Percentiles rank a stretch among this genome's conserved stretches.
These are phyloP conservation scores for Aspergillus pseudonomiae DNA, from an alignment of 2,329 filamentous ascomycete genomes.

Conservation along the genomic window DNA sequence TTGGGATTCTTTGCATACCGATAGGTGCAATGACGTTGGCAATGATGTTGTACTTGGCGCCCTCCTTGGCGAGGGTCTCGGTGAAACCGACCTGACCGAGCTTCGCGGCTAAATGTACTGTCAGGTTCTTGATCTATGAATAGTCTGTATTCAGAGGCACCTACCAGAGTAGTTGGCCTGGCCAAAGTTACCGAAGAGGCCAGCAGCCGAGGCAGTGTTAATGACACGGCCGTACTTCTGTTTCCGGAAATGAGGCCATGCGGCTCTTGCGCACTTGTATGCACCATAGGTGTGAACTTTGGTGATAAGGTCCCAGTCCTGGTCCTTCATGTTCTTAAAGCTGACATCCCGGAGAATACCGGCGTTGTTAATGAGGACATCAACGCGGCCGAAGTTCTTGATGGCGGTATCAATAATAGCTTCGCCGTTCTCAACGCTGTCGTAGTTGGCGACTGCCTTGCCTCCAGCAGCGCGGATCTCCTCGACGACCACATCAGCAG, in stretches of 20 bases:
- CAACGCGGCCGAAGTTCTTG: constrained; percentile 67
- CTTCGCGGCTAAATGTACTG: constrained; percentile 71
- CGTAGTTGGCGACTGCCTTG: constrained; percentile 97
- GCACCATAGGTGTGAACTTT: constrained; percentile 89
- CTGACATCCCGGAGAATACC: constrained; percentile 92
- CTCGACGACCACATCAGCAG: constrained; percentile 52
- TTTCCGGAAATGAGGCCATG: constrained; percentile 97
- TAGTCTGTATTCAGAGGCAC: constrained; percentile 18
- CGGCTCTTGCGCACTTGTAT: constrained; percentile 93
- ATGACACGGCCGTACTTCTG: constrained; percentile 98
- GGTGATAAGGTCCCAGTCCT: constrained; percentile 95
- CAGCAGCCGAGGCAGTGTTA: constrained; percentile 95
- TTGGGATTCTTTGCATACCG: constrained; percentile 33
- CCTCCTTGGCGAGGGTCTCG: constrained; percentile 96
- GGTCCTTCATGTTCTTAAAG: constrained; percentile 98
- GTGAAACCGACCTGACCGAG: constrained; percentile 94
- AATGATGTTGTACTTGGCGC: constrained; percentile 95
- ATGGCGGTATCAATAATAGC: constrained; percentile 76
- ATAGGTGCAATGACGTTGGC: constrained; percentile 94
- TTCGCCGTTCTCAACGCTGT: constrained; percentile 80
- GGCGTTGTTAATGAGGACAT: constrained; percentile 96
- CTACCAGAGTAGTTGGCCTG: constrained; percentile 89
- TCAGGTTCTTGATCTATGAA: constrained; percentile 23
- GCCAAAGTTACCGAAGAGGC: constrained; percentile 92
- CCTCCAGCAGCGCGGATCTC: constrained; percentile 76